Evolutionary conservation across 176 grass and related monocot species (phyloP).

Genomic region (Avena sativa): DNA sequence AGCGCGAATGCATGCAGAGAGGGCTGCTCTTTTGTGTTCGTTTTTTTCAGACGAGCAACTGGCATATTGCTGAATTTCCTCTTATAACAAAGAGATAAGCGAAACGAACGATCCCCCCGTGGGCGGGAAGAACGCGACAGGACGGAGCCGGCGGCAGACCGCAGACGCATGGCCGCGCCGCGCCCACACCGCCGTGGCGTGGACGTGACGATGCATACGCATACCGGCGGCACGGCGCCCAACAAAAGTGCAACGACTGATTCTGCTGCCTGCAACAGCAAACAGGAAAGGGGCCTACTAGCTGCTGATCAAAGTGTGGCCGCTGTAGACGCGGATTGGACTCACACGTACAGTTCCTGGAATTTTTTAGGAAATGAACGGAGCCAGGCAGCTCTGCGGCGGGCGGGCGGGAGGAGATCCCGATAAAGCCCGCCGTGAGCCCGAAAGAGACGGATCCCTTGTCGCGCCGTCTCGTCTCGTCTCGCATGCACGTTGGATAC

Average conservation of each 20-base stretch:
- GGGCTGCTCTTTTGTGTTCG: no score
- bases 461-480: neutral
- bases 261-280: neutral
- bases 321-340: neutral
- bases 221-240: neutral
- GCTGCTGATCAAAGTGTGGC: neutral
- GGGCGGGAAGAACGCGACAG: conserved; percentile 1
- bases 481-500: neutral
- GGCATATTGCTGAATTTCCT: no score
- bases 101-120: neutral
- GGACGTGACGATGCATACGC: neutral
- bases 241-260: conserved; percentile 11
- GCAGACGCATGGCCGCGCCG: neutral
- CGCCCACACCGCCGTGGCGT: conserved; percentile 28
- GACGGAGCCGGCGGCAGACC: neutral
- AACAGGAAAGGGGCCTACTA: neutral
- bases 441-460: neutral
- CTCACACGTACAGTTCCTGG: no score
- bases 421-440: neutral
- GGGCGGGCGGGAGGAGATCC: conserved; percentile 9
- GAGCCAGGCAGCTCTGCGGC: neutral
- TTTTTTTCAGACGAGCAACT: no score
- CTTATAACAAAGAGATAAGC: no score
- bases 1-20: no score
- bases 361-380: no score